A percentile compares a stretch with the other conserved stretches of the same genome.
These are phyloP conservation scores for Chlorella sp. DNA, from an alignment of 139 green algal species.

Conservation along the genomic window DNA sequence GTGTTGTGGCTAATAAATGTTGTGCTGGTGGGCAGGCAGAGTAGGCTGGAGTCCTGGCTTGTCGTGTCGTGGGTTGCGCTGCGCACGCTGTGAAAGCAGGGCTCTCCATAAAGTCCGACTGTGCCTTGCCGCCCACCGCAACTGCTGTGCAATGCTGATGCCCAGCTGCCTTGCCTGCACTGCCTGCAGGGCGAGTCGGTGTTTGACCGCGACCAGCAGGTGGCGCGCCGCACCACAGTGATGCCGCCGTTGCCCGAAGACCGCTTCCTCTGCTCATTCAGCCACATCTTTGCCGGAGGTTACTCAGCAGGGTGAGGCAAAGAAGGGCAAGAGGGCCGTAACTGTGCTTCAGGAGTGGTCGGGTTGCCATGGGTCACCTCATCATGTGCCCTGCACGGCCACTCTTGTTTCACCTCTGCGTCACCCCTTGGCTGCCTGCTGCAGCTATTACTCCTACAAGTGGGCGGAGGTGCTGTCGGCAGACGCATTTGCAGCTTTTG, in stretches of 20 bases:
- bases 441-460: slow-evolving; percentile 66
- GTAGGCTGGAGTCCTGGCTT: no score
- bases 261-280: slow-evolving; percentile 96
- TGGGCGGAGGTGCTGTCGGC: slow-evolving; percentile 97
- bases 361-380: no score
- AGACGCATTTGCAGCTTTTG: slow-evolving; percentile 96
- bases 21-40: no score
- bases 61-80: no score
- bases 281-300: slow-evolving; percentile 97
- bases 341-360: no score
- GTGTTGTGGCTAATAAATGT: no score
- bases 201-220: slow-evolving; percentile 79
- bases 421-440: no score
- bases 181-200: slow-evolving; percentile 60
- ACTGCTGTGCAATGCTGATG: not conserved
- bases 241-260: slow-evolving; percentile 89
- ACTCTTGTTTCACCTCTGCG: no score
- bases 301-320: slow-evolving; percentile 77
- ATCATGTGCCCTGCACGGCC: no score
- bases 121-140: not conserved
- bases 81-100: no score
- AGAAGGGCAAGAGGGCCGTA: no score
- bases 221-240: slow-evolving; percentile 73
- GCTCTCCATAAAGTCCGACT: no score
- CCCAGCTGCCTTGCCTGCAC: not conserved